phyloP scores from a whole-genome alignment of 805 yeast genomes.

The Metschnikowia kofuensis region DNA sequence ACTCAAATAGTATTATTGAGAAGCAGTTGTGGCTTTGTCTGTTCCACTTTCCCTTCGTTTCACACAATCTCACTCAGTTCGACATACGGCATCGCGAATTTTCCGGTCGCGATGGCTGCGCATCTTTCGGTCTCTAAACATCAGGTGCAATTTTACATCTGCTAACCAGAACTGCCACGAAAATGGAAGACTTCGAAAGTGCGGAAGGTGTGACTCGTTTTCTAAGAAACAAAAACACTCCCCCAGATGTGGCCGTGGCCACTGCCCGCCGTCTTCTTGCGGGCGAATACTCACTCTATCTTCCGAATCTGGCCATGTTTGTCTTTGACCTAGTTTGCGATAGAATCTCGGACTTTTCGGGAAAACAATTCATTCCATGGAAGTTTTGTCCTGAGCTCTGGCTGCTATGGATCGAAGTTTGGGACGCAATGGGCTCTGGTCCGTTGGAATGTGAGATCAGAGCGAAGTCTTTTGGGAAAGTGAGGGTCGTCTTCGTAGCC shows the following conservation, averaged over 20 bases:
- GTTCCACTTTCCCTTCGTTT: too few species aligned
- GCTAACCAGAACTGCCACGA: background rate
- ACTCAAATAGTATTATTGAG: too few species aligned
- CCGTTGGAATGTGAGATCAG: conserved; percentile 26
- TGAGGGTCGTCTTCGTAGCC: conserved; percentile 21
- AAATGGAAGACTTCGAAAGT: conserved; percentile 9
- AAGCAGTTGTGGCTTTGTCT: too few species aligned
- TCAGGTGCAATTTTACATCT: too few species aligned
- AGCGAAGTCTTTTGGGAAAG: conserved; percentile 38
- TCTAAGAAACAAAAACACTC: conserved; percentile 52
- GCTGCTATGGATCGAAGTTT: conserved; percentile 45
- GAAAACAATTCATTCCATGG: conserved; percentile 36
- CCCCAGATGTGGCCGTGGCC: conserved; percentile 40
- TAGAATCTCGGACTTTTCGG: conserved; percentile 52
- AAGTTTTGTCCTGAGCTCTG: conserved; percentile 46
- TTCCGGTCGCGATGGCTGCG: too few species aligned
- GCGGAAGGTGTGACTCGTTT: conserved; percentile 53
- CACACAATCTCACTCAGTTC: too few species aligned
- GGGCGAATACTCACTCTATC: conserved; percentile 32
- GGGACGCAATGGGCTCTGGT: conserved; percentile 30
- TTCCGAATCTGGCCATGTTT: conserved; percentile 56
- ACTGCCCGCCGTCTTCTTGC: conserved; percentile 33
- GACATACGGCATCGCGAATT: too few species aligned
- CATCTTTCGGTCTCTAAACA: too few species aligned
- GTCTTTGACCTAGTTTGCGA: conserved; percentile 59